Conservation (phyloP, 441 rosid species). For the Mallotus repandus region DNA sequence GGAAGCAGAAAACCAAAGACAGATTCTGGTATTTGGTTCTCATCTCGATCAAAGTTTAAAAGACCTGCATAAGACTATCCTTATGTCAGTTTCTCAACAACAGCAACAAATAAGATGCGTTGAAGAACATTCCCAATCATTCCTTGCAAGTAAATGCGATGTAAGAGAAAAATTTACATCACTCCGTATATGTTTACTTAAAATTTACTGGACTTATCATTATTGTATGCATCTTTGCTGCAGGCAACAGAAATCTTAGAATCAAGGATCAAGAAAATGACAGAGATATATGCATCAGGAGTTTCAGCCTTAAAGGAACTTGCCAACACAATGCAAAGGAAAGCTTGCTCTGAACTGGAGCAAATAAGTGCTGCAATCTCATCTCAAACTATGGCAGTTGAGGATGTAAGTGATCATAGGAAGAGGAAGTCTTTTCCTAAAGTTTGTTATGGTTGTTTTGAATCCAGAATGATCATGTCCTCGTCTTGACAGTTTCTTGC, state of each 20-base stretch:
- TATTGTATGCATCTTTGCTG: slow-evolving; percentile 19
- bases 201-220: not conserved
- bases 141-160: slow-evolving; percentile 73
- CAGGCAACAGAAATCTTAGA: slow-evolving; percentile 67
- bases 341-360: slow-evolving; percentile 54
- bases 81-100: slow-evolving; percentile 85
- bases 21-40: slow-evolving; percentile 77
- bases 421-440: not conserved
- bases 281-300: slow-evolving; percentile 54
- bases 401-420: slow-evolving; percentile 47
- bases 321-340: slow-evolving; percentile 43
- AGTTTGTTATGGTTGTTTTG: not conserved
- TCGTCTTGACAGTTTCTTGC: slow-evolving; percentile 53
- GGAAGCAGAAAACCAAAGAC: slow-evolving; percentile 71
- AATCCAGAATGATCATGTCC: slow-evolving; percentile 1
- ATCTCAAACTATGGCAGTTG: slow-evolving; percentile 47
- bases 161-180: slow-evolving; percentile 42
- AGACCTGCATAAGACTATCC: slow-evolving; percentile 60
- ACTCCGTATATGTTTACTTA: not conserved
- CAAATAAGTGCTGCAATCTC: slow-evolving; percentile 40
- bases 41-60: slow-evolving; percentile 74
- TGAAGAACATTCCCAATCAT: slow-evolving; percentile 71
- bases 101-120: slow-evolving; percentile 73
- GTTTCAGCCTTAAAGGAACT: slow-evolving; percentile 48
- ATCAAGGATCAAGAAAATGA: slow-evolving; percentile 55